A percentile compares a stretch with the other conserved stretches of the same genome.
Evolutionary conservation across 768 basidiomycete genomes (phyloP).

Genomic region (Hemileccinum impolitum): DNA sequence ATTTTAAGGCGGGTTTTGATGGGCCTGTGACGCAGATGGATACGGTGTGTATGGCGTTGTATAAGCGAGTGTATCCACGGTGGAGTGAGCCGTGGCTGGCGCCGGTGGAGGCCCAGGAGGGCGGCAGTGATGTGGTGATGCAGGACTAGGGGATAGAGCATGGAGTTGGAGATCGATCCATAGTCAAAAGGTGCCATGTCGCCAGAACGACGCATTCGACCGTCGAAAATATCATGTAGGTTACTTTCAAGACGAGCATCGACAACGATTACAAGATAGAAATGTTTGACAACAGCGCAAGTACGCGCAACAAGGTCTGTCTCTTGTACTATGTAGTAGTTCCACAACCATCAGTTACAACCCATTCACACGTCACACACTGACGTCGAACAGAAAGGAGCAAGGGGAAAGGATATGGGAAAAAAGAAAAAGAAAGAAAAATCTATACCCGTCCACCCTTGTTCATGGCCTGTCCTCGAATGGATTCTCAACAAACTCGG

Average conservation of each 20-base stretch:
- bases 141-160: constrained; percentile 6
- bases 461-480: constrained; percentile 55
- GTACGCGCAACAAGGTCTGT: too few relatives aligned
- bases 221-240: too few relatives aligned
- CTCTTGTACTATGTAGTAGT: too few relatives aligned
- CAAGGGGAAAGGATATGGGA: background rate
- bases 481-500: constrained; percentile 74
- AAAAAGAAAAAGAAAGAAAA: background rate
- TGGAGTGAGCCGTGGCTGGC: constrained; percentile 62
- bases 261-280: too few relatives aligned
- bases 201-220: too few relatives aligned
- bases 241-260: too few relatives aligned
- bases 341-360: background rate
- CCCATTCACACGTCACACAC: too few relatives aligned
- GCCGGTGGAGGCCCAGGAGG: background rate
- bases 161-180: background rate
- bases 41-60: constrained; percentile 91
- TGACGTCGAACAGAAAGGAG: background rate
- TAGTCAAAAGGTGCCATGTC: background rate
- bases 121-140: constrained; percentile 23
- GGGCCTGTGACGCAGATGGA: constrained; percentile 95
- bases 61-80: constrained; percentile 92
- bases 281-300: too few relatives aligned
- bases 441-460: background rate
- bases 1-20: constrained; percentile 96